Base-by-base conservation (phyloP, 768 basidiomycete genomes). In the Leccinellum luteum region DNA sequence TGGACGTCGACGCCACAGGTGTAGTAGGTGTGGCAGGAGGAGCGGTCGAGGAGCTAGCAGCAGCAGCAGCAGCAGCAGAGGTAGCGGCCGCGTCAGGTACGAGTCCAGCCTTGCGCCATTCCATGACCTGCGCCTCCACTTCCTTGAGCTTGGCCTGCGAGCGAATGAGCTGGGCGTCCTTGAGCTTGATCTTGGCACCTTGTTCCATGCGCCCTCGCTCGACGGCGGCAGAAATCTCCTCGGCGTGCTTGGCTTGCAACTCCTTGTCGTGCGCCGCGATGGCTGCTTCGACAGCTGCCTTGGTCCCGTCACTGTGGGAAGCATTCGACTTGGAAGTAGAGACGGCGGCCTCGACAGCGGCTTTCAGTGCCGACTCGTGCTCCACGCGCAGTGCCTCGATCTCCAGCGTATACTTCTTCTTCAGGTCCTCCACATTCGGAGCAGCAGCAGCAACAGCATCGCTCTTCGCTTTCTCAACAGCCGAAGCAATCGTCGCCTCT, bases 201-300 rank as follows among this genome's bases (percentile, higher is more conserved):
- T 80, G 76, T 60, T 92, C 90, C 75, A 81, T 75, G 48, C 89
- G 77, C 3, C 90, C 90, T 3, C 82, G 75, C 51, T 92, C 90
- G 7, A 87, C 78, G 1, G 90, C 90, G 6, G 81, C 76, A 3
- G 77, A 77, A 32, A 90, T 81, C 52, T 87, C 87, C 23, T 81
- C 76, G 6, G 76, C 74, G 23, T 83, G 82, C 41, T 74, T 76
- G 12, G 75, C 71, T 66, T 81, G 74, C 4, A 79, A 58, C 23
- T 78, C 74, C 60, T 78, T 75, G 51, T 84, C 77, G 57, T 81
- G 77, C 44, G 81, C 79, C 1, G 72, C 73, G 47, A 85, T 71
- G 4, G 81, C 82, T 12, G 76, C 75, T 1, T 75, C 76, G 38
- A 87, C 73, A 25, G 81, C 79, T 27, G 80, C 79, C 53, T 82